These are phyloP conservation scores for Wickerhamiella azymoides DNA, from an alignment of 805 yeast species.

Conservation along the genomic window DNA sequence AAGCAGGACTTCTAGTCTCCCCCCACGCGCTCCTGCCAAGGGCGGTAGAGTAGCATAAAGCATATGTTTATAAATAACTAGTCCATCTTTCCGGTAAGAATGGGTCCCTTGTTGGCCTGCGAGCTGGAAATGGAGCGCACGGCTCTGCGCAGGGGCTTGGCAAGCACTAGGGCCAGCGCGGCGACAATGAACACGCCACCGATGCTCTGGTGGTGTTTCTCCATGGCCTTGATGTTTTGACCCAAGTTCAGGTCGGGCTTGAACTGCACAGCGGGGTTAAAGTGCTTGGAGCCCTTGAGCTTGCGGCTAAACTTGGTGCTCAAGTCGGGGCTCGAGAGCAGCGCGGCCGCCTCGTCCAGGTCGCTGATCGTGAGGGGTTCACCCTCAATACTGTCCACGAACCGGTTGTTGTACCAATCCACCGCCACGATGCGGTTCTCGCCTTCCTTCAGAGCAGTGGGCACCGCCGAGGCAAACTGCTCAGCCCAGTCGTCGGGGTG, in stretches of 20 bases:
- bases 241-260: slow-evolving; percentile 7
- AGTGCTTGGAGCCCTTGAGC: background rate
- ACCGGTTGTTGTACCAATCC: slow-evolving; percentile 16
- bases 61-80: slow-evolving; percentile 1
- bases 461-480: slow-evolving; percentile 10
- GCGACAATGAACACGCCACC: slow-evolving; percentile 1
- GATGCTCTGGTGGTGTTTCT: background rate
- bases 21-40: too few species aligned
- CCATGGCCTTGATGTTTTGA: background rate
- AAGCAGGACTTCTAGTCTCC: background rate
- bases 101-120: background rate
- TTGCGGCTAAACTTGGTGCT: background rate
- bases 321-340: background rate
- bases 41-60: too few species aligned
- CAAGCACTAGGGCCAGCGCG: background rate
- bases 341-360: background rate
- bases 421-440: slow-evolving; percentile 13
- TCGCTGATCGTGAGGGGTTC: background rate
- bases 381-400: slow-evolving; percentile 9
- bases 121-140: background rate
- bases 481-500: slow-evolving; percentile 8
- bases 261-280: background rate
- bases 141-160: background rate
- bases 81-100: slow-evolving; percentile 6
- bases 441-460: slow-evolving; percentile 3